Evolutionary conservation across 768 basidiomycete species (phyloP).

Genomic region (Suillus discolor): DNA sequence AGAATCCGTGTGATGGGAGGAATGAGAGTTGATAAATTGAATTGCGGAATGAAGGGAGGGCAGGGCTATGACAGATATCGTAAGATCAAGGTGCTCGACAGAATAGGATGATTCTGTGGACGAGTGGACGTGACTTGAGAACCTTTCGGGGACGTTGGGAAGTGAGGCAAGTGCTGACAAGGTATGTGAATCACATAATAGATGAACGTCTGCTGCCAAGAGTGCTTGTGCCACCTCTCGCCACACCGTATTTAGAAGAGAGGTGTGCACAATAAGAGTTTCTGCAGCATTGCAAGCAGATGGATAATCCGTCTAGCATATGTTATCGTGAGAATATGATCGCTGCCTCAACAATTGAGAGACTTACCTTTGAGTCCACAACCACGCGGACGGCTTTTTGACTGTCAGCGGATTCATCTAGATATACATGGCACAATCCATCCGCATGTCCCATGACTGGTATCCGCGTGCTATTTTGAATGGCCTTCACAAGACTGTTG

Average conservation of each 20-base stretch:
- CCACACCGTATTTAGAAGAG: constrained; percentile 76
- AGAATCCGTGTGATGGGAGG: constrained; percentile 92
- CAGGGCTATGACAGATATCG: constrained; percentile 77
- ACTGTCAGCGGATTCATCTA: constrained; percentile 80
- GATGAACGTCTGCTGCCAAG: constrained; percentile 65
- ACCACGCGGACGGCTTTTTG: constrained; percentile 83
- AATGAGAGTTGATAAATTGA: constrained; percentile 87
- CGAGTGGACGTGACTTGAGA: constrained; percentile 49
- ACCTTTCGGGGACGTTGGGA: constrained; percentile 37
- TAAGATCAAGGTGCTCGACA: constrained; percentile 88
- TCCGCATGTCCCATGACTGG: constrained; percentile 99
- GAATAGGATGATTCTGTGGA: constrained; percentile 69
- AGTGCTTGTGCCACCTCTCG: constrained; percentile 75
- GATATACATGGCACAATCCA: constrained; percentile 87
- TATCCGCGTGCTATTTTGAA: constrained; percentile 89
- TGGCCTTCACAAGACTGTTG: constrained; percentile 83
- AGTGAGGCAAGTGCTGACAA: constrained; percentile 53
- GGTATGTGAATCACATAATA: constrained; percentile 77
- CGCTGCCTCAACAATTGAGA: not conserved
- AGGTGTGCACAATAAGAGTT: constrained; percentile 83
- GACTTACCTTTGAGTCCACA: constrained; percentile 85
- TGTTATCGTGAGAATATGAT: constrained; percentile 8
- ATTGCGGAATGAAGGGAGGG: constrained; percentile 77
- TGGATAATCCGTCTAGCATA: constrained; percentile 81
- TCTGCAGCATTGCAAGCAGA: constrained; percentile 95